Base-by-base conservation (phyloP, 2,329 filamentous ascomycete species). In the Penicillium verrucosum region DNA sequence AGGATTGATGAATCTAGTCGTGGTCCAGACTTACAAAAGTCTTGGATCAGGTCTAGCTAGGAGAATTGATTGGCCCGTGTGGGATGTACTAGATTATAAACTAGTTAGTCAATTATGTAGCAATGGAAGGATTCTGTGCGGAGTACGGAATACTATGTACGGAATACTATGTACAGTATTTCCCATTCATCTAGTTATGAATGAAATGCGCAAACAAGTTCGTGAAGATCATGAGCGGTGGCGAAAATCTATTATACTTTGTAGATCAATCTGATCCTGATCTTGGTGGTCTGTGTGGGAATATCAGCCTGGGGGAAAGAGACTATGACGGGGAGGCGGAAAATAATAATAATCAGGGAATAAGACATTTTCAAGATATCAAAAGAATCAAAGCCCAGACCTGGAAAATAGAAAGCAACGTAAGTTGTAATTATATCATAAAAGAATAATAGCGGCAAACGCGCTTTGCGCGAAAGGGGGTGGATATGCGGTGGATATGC, bases 391-490 rank as follows among this genome's bases (percentile, higher is more conserved):
- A 45, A 21, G 10, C 2, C n/a, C 5, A 44, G 42, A 29, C 25
- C 25, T 9, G 25, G 25, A 32, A 43, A 49, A 16, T 18, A 32
- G 18, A 55, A 14, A 25, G 38, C 48, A 27, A 27, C 25, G 4
- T 32, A 32, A 2, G 30, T 40, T 49, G n/a, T 32, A 25, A 16
- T 29, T 14, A n/a, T 18, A 18, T 18, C 18, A 18, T 18, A 21
- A 40, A 49, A 41, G 14, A 59, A 36, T 54, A 60, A 52, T 49
- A 60, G 71, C 72, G 72, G 72, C 68, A 75, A 74, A 67, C 72
- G 72, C 72, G 72, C 72, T 70, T 70, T 70, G 56, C 69, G 70
- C 66, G 67, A 70, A 62, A 64, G 65, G 47, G 60, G 60, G 2
- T 21, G 21, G 21, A 21, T 21, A 21, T 21, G 21, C 21, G 21